A percentile compares a stretch with the other conserved stretches of the same genome.
Conservation (phyloP, 116 monocot genomes). For the Posidonia oceanica region DNA sequence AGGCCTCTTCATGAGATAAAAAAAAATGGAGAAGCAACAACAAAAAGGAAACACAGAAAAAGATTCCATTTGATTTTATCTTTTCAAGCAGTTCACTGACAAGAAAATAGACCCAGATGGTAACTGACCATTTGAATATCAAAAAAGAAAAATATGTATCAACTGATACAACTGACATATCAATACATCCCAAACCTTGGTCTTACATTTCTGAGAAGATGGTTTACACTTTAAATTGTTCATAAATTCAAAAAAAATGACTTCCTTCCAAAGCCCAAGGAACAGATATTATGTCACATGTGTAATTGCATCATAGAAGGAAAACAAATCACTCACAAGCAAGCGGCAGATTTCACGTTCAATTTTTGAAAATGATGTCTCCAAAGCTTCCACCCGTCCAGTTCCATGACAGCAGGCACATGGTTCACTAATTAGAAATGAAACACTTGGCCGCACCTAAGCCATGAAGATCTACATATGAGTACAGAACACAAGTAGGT, state of each 20-base stretch:
- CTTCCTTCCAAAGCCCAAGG: too few relatives aligned
- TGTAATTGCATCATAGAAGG: background rate
- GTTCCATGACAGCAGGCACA: slow-evolving; percentile 85
- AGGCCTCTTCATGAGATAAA: background rate
- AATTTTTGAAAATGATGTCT: slow-evolving; percentile 94
- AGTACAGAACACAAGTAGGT: background rate
- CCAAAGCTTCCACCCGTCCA: slow-evolving; percentile 86
- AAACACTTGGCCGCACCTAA: slow-evolving; percentile 92
- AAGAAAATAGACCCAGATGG: background rate
- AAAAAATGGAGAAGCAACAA: background rate
- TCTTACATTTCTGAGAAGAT: too few relatives aligned
- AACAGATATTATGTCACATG: too few relatives aligned
- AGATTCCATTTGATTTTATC: background rate
- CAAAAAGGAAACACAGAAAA: background rate
- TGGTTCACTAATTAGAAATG: slow-evolving; percentile 93
- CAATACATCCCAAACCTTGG: too few relatives aligned
- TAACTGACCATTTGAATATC: background rate
- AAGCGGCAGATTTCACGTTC: slow-evolving; percentile 83
- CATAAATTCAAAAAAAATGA: too few relatives aligned
- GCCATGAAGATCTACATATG: slow-evolving; percentile 1
- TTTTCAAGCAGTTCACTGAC: background rate
- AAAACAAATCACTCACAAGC: slow-evolving; percentile 46
- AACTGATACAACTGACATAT: too few relatives aligned
- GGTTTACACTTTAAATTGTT: too few relatives aligned
- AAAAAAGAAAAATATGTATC: too few relatives aligned